Evolutionary conservation across 176 grass and related monocot species (phyloP).

Genomic region (Alopecurus myosuroides): DNA sequence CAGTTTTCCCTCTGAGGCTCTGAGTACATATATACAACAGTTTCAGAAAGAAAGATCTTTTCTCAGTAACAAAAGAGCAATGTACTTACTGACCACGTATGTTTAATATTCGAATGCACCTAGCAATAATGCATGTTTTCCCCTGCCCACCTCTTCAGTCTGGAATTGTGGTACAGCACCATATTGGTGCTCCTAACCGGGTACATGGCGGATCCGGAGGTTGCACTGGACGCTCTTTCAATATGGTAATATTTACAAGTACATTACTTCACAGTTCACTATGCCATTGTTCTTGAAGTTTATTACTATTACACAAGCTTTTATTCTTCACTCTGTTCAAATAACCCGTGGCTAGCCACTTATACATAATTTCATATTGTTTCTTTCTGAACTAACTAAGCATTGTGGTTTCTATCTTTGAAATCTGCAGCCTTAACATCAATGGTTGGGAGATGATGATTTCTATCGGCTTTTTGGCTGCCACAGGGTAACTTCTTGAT

Average conservation of each 20-base stretch:
- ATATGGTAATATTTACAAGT: constrained; percentile 64
- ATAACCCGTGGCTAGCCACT: background rate
- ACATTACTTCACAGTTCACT: background rate
- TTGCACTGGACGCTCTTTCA: constrained; percentile 86
- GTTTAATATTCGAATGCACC: background rate
- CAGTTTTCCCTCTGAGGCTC: no score
- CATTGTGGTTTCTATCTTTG: background rate
- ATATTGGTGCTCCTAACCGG: constrained; percentile 84
- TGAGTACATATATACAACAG: background rate
- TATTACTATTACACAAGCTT: background rate
- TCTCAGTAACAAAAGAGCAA: background rate
- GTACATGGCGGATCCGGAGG: constrained; percentile 69
- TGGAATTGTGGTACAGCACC: constrained; percentile 94
- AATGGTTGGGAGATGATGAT: constrained; percentile 99
- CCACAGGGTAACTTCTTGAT: constrained; percentile 53
- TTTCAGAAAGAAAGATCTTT: background rate
- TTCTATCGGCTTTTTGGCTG: constrained; percentile 60
- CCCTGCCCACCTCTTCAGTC: constrained; percentile 35
- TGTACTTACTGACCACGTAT: background rate
- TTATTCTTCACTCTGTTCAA: background rate
- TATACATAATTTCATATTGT: background rate
- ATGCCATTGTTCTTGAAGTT: background rate
- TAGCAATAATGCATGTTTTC: background rate
- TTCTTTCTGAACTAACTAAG: background rate
- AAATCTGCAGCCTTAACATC: constrained; percentile 72